Conservation (phyloP, 805 yeast genomes). For the Naumovozyma dairenensis region DNA sequence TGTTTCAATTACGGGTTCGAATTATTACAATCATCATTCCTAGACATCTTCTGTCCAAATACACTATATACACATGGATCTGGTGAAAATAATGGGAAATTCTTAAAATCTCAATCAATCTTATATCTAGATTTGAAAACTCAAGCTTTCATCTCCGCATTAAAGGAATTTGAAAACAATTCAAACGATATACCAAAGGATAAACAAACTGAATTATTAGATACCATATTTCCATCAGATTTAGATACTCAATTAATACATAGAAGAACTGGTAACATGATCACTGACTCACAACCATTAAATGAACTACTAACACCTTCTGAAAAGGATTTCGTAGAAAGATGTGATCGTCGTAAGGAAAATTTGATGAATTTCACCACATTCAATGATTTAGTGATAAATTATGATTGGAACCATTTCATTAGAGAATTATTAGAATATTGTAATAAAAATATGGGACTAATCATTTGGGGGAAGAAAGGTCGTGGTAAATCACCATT, state of each 20-base stretch:
- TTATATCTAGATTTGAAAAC: conserved; percentile 83
- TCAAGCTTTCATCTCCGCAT: conserved; percentile 86
- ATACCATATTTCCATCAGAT: conserved; percentile 64
- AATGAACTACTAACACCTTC: conserved; percentile 52
- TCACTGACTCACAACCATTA: conserved; percentile 9
- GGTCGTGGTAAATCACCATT: conserved; percentile 28
- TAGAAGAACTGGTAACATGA: conserved; percentile 14
- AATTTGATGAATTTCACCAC: conserved; percentile 40
- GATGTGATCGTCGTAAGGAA: conserved; percentile 65
- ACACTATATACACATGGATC: conserved; percentile 16
- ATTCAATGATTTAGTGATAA: conserved; percentile 48
- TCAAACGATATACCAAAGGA: conserved; percentile 6
- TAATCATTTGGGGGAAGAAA: conserved; percentile 59
- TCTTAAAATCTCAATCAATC: conserved; percentile 72
- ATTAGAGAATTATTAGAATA: conserved; percentile 71
- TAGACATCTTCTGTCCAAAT: conserved; percentile 80
- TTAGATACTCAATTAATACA: conserved; percentile 35
- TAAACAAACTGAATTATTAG: conserved; percentile 44
- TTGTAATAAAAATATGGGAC: conserved; percentile 62
- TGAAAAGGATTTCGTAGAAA: conserved; percentile 66
- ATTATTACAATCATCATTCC: conserved; percentile 71
- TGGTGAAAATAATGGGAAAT: conserved; percentile 34
- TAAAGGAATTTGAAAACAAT: conserved; percentile 34
- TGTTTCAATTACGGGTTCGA: conserved; percentile 79
- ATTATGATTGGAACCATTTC: conserved; percentile 80